These are phyloP conservation scores for Puccinia hordei DNA, from an alignment of 1,284 basidiomycete species.

Conservation along the genomic window DNA sequence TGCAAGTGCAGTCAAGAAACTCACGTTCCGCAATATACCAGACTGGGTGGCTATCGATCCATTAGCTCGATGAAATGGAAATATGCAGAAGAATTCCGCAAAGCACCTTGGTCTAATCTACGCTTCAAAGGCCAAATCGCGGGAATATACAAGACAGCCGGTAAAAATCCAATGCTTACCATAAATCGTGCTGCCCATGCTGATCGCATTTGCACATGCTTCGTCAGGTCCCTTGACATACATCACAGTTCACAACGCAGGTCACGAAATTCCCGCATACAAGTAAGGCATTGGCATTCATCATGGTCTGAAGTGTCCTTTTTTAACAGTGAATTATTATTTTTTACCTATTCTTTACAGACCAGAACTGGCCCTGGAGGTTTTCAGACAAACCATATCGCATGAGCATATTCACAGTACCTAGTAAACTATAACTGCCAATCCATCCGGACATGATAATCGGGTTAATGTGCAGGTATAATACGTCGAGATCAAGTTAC, in stretches of 20 bases:
- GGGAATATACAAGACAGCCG: slow-evolving; percentile 36
- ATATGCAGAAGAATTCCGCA: slow-evolving; percentile 33
- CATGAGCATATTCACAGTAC: slow-evolving; percentile 25
- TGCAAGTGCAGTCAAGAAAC: not conserved
- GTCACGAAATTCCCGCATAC: slow-evolving; percentile 46
- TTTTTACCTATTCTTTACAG: slow-evolving; percentile 10
- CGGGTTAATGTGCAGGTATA: not conserved
- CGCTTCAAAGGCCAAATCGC: slow-evolving; percentile 18
- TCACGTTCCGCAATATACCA: not conserved
- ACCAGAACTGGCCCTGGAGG: slow-evolving; percentile 30
- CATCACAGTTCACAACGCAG: slow-evolving; percentile 36
- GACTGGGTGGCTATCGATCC: slow-evolving; percentile 32
- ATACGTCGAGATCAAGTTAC: not conserved
- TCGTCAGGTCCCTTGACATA: slow-evolving; percentile 41
- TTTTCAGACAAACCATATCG: slow-evolving; percentile 37
- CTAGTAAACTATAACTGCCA: not conserved
- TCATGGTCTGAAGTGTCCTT: too few species aligned
- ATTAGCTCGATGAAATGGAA: slow-evolving; percentile 48
- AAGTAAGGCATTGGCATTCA: slow-evolving; percentile 22
- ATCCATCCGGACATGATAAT: not conserved
- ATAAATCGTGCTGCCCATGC: not conserved
- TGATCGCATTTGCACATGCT: not conserved
- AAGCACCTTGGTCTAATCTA: slow-evolving; percentile 24
- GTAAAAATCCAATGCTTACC: not conserved
- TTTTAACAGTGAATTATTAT: too few species aligned